Percentiles rank a stretch among this genome's conserved stretches.
phyloP scores from a whole-genome alignment of 805 yeast genomes.

The Kodamaea kakaduensis region DNA sequence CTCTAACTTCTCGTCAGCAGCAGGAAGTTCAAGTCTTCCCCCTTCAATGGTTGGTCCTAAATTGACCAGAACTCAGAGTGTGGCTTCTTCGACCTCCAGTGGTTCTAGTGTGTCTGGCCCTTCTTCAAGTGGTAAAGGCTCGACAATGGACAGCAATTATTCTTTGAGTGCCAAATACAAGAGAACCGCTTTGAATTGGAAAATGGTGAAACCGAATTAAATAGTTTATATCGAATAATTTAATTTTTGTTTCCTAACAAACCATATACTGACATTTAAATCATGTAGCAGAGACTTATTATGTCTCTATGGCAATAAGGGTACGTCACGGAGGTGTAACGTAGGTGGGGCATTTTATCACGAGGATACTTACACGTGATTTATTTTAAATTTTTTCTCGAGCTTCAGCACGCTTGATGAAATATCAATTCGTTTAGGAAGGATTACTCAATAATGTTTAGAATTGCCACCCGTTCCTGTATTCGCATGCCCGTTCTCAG shows the following conservation, averaged over 20 bases:
- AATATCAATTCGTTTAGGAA: not conserved
- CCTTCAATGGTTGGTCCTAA: conserved; percentile 19
- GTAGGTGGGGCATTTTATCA: too few species aligned
- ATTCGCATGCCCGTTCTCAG: conserved; percentile 30
- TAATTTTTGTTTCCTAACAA: too few species aligned
- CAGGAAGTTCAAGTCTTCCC: conserved; percentile 8
- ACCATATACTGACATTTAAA: too few species aligned
- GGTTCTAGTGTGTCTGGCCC: conserved; percentile 26
- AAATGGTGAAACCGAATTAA: conserved; percentile 17
- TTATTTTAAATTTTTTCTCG: conserved; percentile 4
- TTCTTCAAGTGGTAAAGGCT: conserved; percentile 20
- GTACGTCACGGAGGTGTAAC: too few species aligned
- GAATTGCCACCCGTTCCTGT: conserved; percentile 46
- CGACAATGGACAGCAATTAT: conserved; percentile 10
- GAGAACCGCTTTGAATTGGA: conserved; percentile 40
- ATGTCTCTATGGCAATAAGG: too few species aligned
- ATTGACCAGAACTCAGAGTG: conserved; percentile 21
- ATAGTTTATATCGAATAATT: conserved; percentile 1
- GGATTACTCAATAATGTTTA: conserved; percentile 39
- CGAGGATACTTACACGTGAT: conserved; percentile 3
- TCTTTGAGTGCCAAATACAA: conserved; percentile 16
- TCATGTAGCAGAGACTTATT: too few species aligned
- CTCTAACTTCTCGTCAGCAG: conserved; percentile 15
- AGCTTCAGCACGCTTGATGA: not conserved
- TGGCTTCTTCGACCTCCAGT: conserved; percentile 22